Conservation (phyloP, 2,329 filamentous ascomycete species). For the Penicillium janthinellum region DNA sequence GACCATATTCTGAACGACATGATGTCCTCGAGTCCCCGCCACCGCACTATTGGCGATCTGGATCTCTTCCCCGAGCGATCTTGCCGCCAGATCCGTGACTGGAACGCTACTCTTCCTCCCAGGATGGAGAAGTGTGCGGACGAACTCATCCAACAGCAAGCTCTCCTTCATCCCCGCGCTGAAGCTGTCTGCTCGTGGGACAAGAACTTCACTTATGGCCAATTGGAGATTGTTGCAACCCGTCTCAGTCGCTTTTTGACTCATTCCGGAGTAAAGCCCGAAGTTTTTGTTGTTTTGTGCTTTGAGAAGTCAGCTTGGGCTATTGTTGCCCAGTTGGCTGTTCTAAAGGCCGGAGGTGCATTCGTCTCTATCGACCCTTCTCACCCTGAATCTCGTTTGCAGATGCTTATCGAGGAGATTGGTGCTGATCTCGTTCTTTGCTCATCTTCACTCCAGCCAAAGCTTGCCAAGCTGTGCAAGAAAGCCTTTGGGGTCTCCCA, state of each 20-base stretch:
- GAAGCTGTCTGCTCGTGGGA: constrained; percentile 41
- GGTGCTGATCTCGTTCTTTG: constrained; percentile 38
- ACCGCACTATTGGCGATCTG: constrained; percentile 30
- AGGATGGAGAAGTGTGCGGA: constrained; percentile 38
- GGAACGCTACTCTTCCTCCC: constrained; percentile 36
- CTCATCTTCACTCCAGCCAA: constrained; percentile 33
- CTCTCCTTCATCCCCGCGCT: constrained; percentile 23
- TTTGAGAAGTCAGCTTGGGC: constrained; percentile 50
- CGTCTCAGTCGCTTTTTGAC: constrained; percentile 41
- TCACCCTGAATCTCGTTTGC: constrained; percentile 41
- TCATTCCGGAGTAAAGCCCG: constrained; percentile 42
- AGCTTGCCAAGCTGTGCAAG: constrained; percentile 32
- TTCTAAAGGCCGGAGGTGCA: constrained; percentile 46
- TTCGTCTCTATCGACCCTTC: constrained; percentile 47
- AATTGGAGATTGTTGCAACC: constrained; percentile 42
- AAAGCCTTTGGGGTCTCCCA: constrained; percentile 33
- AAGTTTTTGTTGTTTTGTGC: constrained; percentile 43
- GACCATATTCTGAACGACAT: constrained; percentile 36
- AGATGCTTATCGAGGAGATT: constrained; percentile 40
- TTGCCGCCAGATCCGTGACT: constrained; percentile 34
- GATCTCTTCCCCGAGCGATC: constrained; percentile 36
- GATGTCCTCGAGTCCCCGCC: constrained; percentile 13
- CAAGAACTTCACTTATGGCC: constrained; percentile 39
- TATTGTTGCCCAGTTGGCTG: constrained; percentile 44
- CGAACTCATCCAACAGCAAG: constrained; percentile 40